Percentiles rank a stretch among this genome's conserved stretches.
These are phyloP conservation scores for Didymella exigua DNA, from an alignment of 2,329 filamentous ascomycete species.

Conservation along the genomic window DNA sequence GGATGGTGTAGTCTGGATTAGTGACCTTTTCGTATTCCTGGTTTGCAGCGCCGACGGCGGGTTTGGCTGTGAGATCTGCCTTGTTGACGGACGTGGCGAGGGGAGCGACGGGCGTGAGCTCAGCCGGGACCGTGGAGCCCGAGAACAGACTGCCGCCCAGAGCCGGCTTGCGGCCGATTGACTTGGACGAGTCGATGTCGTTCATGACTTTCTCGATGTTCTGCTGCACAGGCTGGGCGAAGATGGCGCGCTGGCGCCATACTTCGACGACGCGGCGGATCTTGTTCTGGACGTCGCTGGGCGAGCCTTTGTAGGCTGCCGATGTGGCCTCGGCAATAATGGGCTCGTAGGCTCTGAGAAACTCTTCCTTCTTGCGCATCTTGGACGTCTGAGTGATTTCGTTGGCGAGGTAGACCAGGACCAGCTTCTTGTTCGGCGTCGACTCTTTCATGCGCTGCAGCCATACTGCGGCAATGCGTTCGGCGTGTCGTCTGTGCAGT, in stretches of 20 bases:
- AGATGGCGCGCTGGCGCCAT: conserved; percentile 86
- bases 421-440: conserved; percentile 81
- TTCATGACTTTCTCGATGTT: conserved; percentile 80
- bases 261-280: conserved; percentile 90
- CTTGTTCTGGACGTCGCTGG: conserved; percentile 83
- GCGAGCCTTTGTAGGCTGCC: conserved; percentile 85
- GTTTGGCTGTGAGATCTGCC: conserved; percentile 69
- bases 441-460: conserved; percentile 87
- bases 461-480: conserved; percentile 91
- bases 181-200: conserved; percentile 52
- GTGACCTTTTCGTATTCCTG: conserved; percentile 84
- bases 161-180: conserved; percentile 61
- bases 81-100: conserved; percentile 77
- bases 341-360: conserved; percentile 87
- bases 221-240: conserved; percentile 78
- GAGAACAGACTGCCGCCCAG: conserved; percentile 75
- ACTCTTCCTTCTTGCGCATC: conserved; percentile 89
- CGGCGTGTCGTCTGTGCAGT: conserved; percentile 77
- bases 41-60: conserved; percentile 71
- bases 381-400: conserved; percentile 97
- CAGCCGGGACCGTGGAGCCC: conserved; percentile 68
- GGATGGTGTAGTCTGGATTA: conserved; percentile 69
- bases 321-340: conserved; percentile 89
- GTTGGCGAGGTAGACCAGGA: conserved; percentile 93
- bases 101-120: conserved; percentile 76